Conservation (phyloP, 345 rosid species). For the Ceriops zippeliana region DNA sequence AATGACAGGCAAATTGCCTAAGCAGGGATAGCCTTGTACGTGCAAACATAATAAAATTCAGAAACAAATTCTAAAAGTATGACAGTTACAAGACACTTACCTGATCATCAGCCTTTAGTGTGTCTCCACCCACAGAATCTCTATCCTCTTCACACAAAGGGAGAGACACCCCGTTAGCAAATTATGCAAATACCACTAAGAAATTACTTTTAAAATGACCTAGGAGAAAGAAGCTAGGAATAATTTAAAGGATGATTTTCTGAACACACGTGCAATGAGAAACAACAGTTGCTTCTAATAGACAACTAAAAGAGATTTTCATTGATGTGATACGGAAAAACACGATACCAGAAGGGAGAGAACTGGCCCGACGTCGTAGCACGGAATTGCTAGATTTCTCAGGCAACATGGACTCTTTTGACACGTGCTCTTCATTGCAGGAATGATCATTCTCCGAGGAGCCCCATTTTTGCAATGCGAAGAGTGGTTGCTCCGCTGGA, state of each 20-base stretch:
- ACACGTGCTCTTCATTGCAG: conserved; percentile 25
- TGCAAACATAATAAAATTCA: neutral
- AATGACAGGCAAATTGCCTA: neutral
- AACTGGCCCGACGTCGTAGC: conserved; percentile 44
- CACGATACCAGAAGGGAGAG: conserved; percentile 48
- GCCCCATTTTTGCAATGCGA: conserved; percentile 69
- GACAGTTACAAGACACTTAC: conserved; percentile 29
- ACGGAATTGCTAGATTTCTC: conserved; percentile 32
- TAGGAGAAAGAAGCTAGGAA: neutral
- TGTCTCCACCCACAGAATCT: conserved; percentile 21
- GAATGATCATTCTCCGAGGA: conserved; percentile 31
- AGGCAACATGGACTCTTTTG: conserved; percentile 31
- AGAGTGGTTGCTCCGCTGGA: conserved; percentile 40
- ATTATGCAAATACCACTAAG: neutral
- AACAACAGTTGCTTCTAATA: neutral
- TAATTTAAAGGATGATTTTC: no score
- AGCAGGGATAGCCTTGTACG: neutral
- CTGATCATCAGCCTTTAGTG: conserved; percentile 33
- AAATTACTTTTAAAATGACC: neutral
- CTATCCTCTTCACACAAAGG: conserved; percentile 34
- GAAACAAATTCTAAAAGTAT: neutral
- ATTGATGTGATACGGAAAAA: neutral
- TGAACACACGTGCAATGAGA: neutral
- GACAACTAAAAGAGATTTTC: neutral
- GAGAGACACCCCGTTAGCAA: neutral